phyloP scores from a whole-genome alignment of 2,329 filamentous ascomycete species.

The Sphaerulina vaccinii region DNA sequence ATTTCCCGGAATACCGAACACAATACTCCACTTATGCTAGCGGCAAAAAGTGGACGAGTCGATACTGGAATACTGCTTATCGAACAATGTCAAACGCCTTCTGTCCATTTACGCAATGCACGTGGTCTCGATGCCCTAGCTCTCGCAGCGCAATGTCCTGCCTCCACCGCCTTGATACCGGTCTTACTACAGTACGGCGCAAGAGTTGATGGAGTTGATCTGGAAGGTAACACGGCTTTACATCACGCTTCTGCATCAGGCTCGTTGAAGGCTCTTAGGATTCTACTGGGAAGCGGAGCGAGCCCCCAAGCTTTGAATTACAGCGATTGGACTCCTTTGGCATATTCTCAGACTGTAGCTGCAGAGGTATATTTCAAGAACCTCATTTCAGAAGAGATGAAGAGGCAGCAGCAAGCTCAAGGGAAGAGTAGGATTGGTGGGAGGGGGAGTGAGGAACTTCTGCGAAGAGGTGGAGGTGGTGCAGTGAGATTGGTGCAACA shows the following conservation, averaged over 20 bases:
- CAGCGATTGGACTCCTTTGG: constrained; percentile 79
- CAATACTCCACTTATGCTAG: constrained; percentile 80
- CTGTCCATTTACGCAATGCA: constrained; percentile 64
- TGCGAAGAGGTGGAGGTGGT: constrained; percentile 24
- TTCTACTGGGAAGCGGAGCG: constrained; percentile 75
- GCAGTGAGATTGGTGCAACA: constrained; percentile 32
- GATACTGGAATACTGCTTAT: constrained; percentile 72
- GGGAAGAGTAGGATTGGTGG: constrained; percentile 12
- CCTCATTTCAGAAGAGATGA: constrained; percentile 69
- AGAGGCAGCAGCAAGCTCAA: constrained; percentile 54
- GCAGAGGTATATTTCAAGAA: constrained; percentile 82
- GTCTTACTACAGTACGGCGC: constrained; percentile 39
- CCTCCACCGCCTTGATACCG: constrained; percentile 44
- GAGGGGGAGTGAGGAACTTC: constrained; percentile 35
- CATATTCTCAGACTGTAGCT: constrained; percentile 77
- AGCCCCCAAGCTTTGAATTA: constrained; percentile 70
- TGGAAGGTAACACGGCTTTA: constrained; percentile 78
- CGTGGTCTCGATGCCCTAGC: constrained; percentile 67
- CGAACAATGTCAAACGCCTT: constrained; percentile 57
- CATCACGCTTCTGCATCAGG: constrained; percentile 84
- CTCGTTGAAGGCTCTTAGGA: constrained; percentile 72
- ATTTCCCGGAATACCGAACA: constrained; percentile 76
- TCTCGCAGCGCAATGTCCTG: constrained; percentile 33
- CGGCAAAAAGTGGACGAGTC: constrained; percentile 66
- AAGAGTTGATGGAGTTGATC: constrained; percentile 48